Conservation (phyloP, 2,329 filamentous ascomycete species). For the Botryotinia narcissicola region DNA sequence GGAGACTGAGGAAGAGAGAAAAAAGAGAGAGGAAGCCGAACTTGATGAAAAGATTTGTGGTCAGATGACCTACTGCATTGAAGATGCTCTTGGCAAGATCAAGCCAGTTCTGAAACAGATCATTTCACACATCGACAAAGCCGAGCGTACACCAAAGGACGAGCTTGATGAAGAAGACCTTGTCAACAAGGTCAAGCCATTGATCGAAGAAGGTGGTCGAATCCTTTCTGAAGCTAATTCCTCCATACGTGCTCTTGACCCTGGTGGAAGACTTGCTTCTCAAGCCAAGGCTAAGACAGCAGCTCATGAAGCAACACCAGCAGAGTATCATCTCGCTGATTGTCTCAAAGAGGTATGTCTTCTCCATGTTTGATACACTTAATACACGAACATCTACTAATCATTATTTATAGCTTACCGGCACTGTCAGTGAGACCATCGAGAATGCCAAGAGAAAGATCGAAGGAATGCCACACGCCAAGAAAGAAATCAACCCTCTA, state of each 20-base stretch:
- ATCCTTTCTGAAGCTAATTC: conserved; percentile 87
- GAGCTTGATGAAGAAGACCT: conserved; percentile 89
- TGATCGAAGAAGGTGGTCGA: conserved; percentile 81
- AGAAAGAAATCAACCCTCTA: conserved; percentile 90
- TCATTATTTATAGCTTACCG: conserved; percentile 56
- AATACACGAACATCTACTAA: conserved; percentile 17
- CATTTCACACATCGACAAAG: conserved; percentile 75
- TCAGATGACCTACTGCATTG: conserved; percentile 70
- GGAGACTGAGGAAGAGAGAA: conserved; percentile 58
- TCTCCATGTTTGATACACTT: not conserved
- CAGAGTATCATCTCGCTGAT: conserved; percentile 83
- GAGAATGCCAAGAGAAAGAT: conserved; percentile 87
- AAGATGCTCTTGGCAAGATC: conserved; percentile 78
- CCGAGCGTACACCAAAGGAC: conserved; percentile 77
- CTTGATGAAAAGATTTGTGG: conserved; percentile 74
- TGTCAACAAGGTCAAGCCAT: conserved; percentile 79
- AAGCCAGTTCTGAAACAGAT: conserved; percentile 85
- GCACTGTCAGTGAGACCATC: conserved; percentile 76
- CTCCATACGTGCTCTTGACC: conserved; percentile 81
- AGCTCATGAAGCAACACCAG: conserved; percentile 71
- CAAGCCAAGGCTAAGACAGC: conserved; percentile 81
- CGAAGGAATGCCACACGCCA: conserved; percentile 86
- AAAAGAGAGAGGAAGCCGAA: conserved; percentile 55
- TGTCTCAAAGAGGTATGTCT: conserved; percentile 68
- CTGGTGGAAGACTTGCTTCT: conserved; percentile 79